These are phyloP conservation scores for Ustilago vetiveriae DNA, from an alignment of 1,284 basidiomycete species.

Conservation along the genomic window DNA sequence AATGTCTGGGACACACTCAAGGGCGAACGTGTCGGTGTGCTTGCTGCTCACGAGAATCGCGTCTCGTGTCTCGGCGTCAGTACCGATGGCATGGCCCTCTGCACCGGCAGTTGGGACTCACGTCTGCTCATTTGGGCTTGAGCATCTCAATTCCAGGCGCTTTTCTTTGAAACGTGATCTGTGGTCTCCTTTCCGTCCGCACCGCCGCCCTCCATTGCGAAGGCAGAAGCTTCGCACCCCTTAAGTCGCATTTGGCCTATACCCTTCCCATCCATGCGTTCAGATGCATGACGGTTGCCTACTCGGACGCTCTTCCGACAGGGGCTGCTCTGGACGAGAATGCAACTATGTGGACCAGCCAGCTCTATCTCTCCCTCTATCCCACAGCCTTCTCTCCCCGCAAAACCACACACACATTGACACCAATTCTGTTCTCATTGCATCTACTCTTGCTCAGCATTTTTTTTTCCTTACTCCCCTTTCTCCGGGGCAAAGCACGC, in stretches of 20 bases:
- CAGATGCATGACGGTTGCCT: not conserved
- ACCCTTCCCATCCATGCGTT: conserved; percentile 10
- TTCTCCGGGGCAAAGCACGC: not conserved
- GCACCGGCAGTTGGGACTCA: conserved; percentile 98
- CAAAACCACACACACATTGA: no score
- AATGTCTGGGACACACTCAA: conserved; percentile 99
- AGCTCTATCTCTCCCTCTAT: not conserved
- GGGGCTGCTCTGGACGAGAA: not conserved
- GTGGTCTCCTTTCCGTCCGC: not conserved
- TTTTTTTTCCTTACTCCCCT: not conserved
- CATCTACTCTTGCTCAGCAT: conserved; percentile 5
- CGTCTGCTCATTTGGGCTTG: conserved; percentile 74
- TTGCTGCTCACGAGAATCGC: conserved; percentile 96
- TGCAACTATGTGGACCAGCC: conserved; percentile 2
- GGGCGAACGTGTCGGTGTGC: conserved; percentile 93
- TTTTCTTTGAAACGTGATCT: not conserved
- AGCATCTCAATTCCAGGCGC: conserved; percentile 2
- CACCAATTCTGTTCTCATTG: no score
- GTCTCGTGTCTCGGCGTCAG: conserved; percentile 96
- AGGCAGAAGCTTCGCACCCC: no score
- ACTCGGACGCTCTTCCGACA: not conserved
- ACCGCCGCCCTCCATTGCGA: conserved; percentile 1
- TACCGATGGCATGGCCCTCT: conserved; percentile 94
- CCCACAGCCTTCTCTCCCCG: not conserved
- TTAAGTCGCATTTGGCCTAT: conserved; percentile 20